Evolutionary conservation across 345 rosid species (phyloP).

Genomic region (Turnera subulata): DNA sequence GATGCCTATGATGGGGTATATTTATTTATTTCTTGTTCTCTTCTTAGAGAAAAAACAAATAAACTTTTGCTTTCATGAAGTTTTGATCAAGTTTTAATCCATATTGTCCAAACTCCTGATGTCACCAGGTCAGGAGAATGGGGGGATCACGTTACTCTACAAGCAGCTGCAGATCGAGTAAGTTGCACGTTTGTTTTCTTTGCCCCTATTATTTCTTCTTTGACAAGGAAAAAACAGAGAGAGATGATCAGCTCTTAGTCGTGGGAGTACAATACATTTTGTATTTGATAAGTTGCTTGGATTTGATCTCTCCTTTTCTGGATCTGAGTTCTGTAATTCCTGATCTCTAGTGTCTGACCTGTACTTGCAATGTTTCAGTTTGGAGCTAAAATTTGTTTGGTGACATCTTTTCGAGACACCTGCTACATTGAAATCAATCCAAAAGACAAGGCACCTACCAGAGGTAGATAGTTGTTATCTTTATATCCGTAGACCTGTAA

Average conservation of each 20-base stretch:
- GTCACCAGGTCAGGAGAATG: conserved; percentile 74
- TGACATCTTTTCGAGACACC: conserved; percentile 88
- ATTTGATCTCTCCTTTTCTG: too few species aligned
- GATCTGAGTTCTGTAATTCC: too few species aligned
- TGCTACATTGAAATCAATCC: conserved; percentile 83
- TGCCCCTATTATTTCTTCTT: background rate
- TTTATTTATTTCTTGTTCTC: conserved; percentile 4
- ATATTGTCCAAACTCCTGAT: conserved; percentile 20
- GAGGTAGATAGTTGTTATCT: conserved; percentile 42
- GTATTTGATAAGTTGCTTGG: too few species aligned
- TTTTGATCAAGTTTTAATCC: conserved; percentile 12
- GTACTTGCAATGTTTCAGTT: conserved; percentile 43
- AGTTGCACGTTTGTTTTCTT: conserved; percentile 27
- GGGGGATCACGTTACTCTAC: conserved; percentile 95
- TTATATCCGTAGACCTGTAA: too few species aligned
- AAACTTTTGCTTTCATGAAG: conserved; percentile 5
- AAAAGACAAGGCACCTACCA: conserved; percentile 50
- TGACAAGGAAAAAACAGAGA: background rate
- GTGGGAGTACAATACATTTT: too few species aligned
- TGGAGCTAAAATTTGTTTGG: conserved; percentile 69
- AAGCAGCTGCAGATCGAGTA: conserved; percentile 97
- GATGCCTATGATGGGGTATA: conserved; percentile 34
- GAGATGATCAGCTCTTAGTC: background rate
- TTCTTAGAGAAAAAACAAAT: conserved; percentile 7
- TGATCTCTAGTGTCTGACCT: conserved; percentile 17